Evolutionary conservation across 306 rosid genomes (phyloP), one percentile per base, ranked within the genome.

Genomic region (Coriaria nepalensis): DNA sequence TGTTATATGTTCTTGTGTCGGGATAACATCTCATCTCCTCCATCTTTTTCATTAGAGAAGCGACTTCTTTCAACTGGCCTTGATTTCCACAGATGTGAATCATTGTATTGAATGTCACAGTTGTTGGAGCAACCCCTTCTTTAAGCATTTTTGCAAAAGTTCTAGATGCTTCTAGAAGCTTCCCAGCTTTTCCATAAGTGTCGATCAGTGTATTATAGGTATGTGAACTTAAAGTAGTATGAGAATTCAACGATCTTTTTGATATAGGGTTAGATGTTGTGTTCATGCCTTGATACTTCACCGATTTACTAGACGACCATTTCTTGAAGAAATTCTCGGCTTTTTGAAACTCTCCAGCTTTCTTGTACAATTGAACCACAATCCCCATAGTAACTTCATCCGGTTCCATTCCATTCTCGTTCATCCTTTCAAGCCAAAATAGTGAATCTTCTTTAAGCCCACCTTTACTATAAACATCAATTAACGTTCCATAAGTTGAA

Each of bases 381-480:
- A 73, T 88, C 56, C 78, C 95, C 97, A 88, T 72, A 5, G 95
- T 88, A 29, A 88, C 82, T 75, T 88, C 97, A 70, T 88, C 97
- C 8, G 95, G 95, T 36, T 74, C 81, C 77, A 88, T 75, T 35
- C 90, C 82, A 11, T 76, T 76, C 51, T 64, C 66, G 14, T 62
- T 68, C 97, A 88, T 88, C 67, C 63, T 74, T 43, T 75, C 83
- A 33, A 88, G 86, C 95, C 96, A 88, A 37, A 65, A 45, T 13
- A 78, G 71, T 0, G 96, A 93, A 36, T 83, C 80, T 40, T 78
- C 81, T 55, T 67, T 79, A 6, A 64, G 73, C 35, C 95, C 93
- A 7, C 80, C 93, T 72, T 81, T 83, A 64, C 83, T 76, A 45
- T 81, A 81, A 60, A 66, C 86, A 74, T 88, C 95, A 70, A 88